These are phyloP conservation scores for Oldenlandia corymbosa DNA, from an alignment of 257 asterid species.

Conservation along the genomic window DNA sequence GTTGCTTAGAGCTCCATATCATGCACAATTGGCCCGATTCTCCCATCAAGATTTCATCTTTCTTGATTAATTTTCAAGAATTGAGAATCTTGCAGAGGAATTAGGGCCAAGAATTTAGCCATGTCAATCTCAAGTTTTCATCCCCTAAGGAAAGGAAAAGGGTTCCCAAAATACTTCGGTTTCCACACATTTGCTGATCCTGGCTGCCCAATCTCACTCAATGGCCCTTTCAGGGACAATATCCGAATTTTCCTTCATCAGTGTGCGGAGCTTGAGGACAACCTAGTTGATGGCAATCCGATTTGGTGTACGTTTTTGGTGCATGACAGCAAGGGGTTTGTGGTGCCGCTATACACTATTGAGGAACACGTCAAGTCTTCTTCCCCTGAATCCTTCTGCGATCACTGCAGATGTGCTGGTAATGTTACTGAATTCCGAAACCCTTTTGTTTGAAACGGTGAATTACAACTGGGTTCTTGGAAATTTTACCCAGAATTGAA, in stretches of 20 bases:
- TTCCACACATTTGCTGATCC: slow-evolving; percentile 61
- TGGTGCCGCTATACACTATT: slow-evolving; percentile 67
- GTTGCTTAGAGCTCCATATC: background rate
- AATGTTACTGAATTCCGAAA: background rate
- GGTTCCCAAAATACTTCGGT: slow-evolving; percentile 37
- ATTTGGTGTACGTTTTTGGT: slow-evolving; percentile 70
- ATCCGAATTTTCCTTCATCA: slow-evolving; percentile 52
- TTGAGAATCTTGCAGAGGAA: slow-evolving; percentile 5
- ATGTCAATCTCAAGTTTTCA: slow-evolving; percentile 27
- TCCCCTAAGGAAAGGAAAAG: slow-evolving; percentile 24
- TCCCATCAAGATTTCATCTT: slow-evolving; percentile 11
- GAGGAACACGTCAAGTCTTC: slow-evolving; percentile 60
- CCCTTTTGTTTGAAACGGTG: slow-evolving; percentile 11
- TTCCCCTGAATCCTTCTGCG: slow-evolving; percentile 54
- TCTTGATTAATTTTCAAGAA: slow-evolving; percentile 10
- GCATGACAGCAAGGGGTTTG: slow-evolving; percentile 49
- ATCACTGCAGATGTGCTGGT: slow-evolving; percentile 79
- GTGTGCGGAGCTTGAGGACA: slow-evolving; percentile 54
- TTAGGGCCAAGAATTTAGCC: background rate
- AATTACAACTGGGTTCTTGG: slow-evolving; percentile 6
- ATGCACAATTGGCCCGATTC: slow-evolving; percentile 15
- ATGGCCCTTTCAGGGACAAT: slow-evolving; percentile 68
- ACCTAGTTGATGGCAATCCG: slow-evolving; percentile 50
- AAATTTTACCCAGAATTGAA: slow-evolving; percentile 2
- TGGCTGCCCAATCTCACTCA: slow-evolving; percentile 38